Percentiles rank a stretch among this genome's conserved stretches.
Evolutionary conservation across 2,329 filamentous ascomycete species (phyloP).

Genomic region (Fusarium protoensiforme): DNA sequence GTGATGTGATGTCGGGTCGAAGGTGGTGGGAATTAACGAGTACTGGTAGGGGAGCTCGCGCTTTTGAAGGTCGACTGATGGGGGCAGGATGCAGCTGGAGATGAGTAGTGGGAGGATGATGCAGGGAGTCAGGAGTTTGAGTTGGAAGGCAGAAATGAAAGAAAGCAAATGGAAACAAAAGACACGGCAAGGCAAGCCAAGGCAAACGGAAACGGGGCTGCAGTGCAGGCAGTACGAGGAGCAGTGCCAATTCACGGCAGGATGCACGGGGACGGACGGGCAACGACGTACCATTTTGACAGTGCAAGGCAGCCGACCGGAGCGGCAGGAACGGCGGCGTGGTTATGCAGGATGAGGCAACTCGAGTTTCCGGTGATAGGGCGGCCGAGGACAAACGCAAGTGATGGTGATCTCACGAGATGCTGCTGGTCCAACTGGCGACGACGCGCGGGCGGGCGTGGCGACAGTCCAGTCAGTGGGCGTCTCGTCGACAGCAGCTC

Average conservation of each 20-base stretch:
- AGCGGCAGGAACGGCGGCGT: slow-evolving; percentile 14
- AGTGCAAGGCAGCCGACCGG: slow-evolving; percentile 20
- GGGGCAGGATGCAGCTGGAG: slow-evolving; percentile 6
- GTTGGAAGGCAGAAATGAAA: neutral
- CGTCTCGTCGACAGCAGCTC: slow-evolving; percentile 19
- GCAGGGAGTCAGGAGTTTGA: slow-evolving; percentile 16
- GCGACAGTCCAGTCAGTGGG: slow-evolving; percentile 1
- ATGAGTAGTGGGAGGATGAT: slow-evolving; percentile 29
- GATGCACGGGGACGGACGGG: slow-evolving; percentile 24
- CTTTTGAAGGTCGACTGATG: slow-evolving; percentile 3
- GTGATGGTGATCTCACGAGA: slow-evolving; percentile 21
- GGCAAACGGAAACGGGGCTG: neutral
- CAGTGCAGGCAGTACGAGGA: slow-evolving; percentile 10
- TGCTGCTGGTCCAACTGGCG: slow-evolving; percentile 3
- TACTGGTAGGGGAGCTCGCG: slow-evolving; percentile 21
- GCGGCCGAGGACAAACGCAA: neutral
- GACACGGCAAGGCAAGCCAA: neutral
- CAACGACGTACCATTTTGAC: slow-evolving; percentile 38
- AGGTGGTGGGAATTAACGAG: slow-evolving; percentile 15
- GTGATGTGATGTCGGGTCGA: slow-evolving; percentile 17
- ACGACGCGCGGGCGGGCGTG: slow-evolving; percentile 24
- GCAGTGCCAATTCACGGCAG: slow-evolving; percentile 27
- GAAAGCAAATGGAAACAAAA: neutral
- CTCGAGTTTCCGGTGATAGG: neutral
- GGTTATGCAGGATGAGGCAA: slow-evolving; percentile 9